Conservation (phyloP, 352 stramenopile species). For the Phytopythium delawarense region DNA sequence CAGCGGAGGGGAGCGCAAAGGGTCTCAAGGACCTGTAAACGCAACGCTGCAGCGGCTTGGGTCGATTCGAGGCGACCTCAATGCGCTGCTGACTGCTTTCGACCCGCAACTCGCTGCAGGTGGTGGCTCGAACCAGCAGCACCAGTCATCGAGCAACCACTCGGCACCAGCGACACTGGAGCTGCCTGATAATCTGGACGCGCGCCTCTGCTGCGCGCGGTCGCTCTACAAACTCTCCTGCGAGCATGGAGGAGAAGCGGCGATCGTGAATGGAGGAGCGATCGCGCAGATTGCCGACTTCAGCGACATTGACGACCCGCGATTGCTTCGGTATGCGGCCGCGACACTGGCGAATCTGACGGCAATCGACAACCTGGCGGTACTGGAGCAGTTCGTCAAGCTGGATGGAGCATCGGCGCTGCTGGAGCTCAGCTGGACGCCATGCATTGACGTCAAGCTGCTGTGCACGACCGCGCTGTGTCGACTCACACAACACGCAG, state of each 20-base stretch:
- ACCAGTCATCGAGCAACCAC: not conserved
- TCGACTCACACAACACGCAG: slow-evolving; percentile 37
- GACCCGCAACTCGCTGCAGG: slow-evolving; percentile 11
- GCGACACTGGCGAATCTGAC: slow-evolving; percentile 67
- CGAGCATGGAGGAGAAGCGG: slow-evolving; percentile 39
- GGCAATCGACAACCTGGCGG: not conserved
- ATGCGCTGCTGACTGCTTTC: slow-evolving; percentile 15
- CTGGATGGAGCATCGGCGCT: slow-evolving; percentile 54
- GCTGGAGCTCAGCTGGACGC: slow-evolving; percentile 68
- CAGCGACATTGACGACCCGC: slow-evolving; percentile 55
- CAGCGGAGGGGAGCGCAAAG: not conserved
- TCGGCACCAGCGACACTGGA: not conserved
- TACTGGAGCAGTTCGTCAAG: slow-evolving; percentile 47
- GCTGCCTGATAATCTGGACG: slow-evolving; percentile 40
- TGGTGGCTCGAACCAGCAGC: not conserved
- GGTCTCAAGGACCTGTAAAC: not conserved
- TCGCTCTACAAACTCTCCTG: slow-evolving; percentile 83
- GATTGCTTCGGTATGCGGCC: slow-evolving; percentile 54
- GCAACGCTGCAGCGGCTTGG: slow-evolving; percentile 22
- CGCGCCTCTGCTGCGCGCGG: slow-evolving; percentile 54
- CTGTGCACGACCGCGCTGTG: slow-evolving; percentile 61
- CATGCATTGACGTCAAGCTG: slow-evolving; percentile 62
- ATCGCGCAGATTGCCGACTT: slow-evolving; percentile 70
- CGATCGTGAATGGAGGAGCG: slow-evolving; percentile 59
- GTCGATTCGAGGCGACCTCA: slow-evolving; percentile 36